These are phyloP conservation scores for Talaromyces borbonicus DNA, from an alignment of 495 filamentous ascomycete genomes.

Conservation along the genomic window DNA sequence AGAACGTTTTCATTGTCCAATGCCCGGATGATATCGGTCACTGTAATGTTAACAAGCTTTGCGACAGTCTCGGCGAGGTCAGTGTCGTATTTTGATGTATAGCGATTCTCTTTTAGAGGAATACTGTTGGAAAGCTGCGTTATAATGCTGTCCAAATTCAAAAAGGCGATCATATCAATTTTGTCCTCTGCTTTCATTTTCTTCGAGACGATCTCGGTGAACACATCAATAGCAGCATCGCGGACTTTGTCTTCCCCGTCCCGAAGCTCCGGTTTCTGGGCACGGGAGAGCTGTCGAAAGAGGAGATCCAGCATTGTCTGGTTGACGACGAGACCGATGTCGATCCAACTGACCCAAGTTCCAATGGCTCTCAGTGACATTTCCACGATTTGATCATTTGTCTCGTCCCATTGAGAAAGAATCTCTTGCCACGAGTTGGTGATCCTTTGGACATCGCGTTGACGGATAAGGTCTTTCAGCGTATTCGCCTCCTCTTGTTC, in stretches of 20 bases:
- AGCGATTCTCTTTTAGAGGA: conserved; percentile 62
- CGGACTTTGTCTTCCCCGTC: conserved; percentile 61
- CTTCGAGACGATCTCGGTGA: conserved; percentile 92
- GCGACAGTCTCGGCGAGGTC: conserved; percentile 91
- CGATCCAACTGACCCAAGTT: conserved; percentile 97
- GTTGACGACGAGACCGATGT: conserved; percentile 87
- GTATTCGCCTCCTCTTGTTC: conserved; percentile 72
- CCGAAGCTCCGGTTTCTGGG: conserved; percentile 37
- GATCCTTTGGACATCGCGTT: conserved; percentile 76
- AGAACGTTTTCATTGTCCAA: conserved; percentile 51
- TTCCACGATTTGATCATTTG: conserved; percentile 66
- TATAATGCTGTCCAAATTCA: conserved; percentile 76
- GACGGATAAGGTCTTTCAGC: conserved; percentile 81
- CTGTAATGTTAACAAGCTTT: conserved; percentile 86
- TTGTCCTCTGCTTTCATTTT: conserved; percentile 95
- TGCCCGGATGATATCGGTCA: conserved; percentile 74
- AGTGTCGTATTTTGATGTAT: conserved; percentile 78
- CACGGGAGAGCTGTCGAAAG: conserved; percentile 65
- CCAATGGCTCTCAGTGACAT: conserved; percentile 80
- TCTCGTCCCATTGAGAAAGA: conserved; percentile 65
- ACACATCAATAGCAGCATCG: conserved; percentile 81
- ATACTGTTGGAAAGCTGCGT: conserved; percentile 72
- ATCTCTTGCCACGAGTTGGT: conserved; percentile 86
- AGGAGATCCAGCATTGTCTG: conserved; percentile 73
- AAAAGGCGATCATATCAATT: conserved; percentile 80